These are phyloP conservation scores for Tolypocladium ovalisporum DNA, from an alignment of 2,329 filamentous ascomycete species.

Conservation along the genomic window DNA sequence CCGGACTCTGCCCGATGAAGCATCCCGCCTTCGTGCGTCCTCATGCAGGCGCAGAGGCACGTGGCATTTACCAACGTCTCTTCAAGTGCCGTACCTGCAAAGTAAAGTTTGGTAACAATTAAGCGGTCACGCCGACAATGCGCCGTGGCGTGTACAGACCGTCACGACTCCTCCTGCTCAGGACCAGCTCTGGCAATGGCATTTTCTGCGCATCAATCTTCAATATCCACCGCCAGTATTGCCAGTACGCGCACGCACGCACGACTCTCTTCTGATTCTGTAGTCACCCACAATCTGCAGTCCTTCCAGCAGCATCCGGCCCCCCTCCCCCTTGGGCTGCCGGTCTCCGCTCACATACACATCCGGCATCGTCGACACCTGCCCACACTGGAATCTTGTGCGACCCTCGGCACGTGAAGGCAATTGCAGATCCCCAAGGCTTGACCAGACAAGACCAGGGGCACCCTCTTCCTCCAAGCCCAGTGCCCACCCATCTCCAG, in stretches of 20 bases:
- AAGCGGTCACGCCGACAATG: not conserved
- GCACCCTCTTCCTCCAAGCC: not conserved
- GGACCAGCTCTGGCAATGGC: not conserved
- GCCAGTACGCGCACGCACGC: not conserved
- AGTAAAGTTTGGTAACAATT: not conserved
- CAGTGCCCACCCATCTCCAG: not conserved
- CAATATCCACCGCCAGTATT: not conserved
- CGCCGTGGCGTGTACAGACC: not conserved
- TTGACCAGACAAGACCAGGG: not conserved
- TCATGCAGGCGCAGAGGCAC: not conserved
- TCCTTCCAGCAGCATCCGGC: not conserved
- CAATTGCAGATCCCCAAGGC: not conserved
- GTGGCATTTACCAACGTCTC: not conserved
- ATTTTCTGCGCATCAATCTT: not conserved
- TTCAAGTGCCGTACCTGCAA: not conserved
- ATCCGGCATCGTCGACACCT: not conserved
- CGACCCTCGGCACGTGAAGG: not conserved
- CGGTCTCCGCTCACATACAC: not conserved
- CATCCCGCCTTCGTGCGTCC: not conserved
- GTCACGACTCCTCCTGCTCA: not conserved
- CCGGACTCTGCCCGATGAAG: not conserved
- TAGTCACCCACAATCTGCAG: not conserved
- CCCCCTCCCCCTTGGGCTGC: not conserved
- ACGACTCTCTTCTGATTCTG: not conserved
- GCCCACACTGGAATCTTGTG: not conserved